Percentiles rank a stretch among this genome's conserved stretches.
phyloP scores from a whole-genome alignment of 169 alveolate species.

The Plasmodium gonderi region DNA sequence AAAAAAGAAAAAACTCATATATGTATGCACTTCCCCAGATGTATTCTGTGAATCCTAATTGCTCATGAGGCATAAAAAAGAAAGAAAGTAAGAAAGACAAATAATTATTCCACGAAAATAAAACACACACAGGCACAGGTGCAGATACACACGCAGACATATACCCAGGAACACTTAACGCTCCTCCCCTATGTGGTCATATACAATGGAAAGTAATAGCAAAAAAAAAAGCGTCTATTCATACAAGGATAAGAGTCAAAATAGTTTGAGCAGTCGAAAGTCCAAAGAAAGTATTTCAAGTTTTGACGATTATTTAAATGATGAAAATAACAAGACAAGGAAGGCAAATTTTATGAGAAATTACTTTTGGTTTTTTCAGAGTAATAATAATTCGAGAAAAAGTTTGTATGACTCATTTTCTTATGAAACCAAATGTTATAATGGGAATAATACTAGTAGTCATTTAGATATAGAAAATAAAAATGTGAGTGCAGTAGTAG shows the following conservation, averaged over 20 bases:
- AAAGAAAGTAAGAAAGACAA: too few species aligned
- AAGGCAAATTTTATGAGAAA: not conserved
- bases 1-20: too few species aligned
- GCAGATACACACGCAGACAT: not conserved
- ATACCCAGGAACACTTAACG: not conserved
- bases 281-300: slow-evolving; percentile 5
- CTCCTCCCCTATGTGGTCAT: not conserved
- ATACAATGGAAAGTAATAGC: not conserved
- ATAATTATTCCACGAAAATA: too few species aligned
- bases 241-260: slow-evolving; percentile 25
- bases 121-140: not conserved
- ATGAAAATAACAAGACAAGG: not conserved
- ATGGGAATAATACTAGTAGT: not conserved
- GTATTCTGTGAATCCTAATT: too few species aligned
- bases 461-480: not conserved
- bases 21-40: too few species aligned
- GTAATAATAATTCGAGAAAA: not conserved
- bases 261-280: not conserved
- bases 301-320: not conserved
- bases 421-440: slow-evolving; percentile 31
- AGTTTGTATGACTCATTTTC: slow-evolving; percentile 17
- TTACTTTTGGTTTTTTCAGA: slow-evolving; percentile 1
- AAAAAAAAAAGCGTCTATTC: slow-evolving; percentile 21
- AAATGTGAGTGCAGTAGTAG: not conserved
- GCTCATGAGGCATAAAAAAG: too few species aligned